Percentiles rank a stretch among this genome's conserved stretches.
Conservation (phyloP, 306 rosid genomes). For the Cucurbita moschata region DNA sequence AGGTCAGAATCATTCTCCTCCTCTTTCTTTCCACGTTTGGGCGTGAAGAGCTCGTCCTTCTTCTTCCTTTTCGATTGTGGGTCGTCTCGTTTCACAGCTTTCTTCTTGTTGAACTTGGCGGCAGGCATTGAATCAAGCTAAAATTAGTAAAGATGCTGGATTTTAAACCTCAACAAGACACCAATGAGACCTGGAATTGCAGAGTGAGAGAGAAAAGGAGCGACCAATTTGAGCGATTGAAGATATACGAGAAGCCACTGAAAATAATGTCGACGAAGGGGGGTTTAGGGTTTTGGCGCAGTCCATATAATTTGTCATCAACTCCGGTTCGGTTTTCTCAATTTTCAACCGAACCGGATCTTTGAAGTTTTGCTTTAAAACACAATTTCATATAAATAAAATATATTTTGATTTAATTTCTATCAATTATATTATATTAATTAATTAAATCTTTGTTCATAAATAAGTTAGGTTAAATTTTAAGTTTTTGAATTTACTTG, state of each 20-base stretch:
- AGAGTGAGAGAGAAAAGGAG: not conserved
- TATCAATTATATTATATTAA: too few relatives aligned
- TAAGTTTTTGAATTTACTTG: too few relatives aligned
- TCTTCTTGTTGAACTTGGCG: conserved; percentile 23
- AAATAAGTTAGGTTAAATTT: too few relatives aligned
- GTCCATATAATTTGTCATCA: not conserved
- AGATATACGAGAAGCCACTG: too few relatives aligned
- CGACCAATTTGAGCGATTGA: not conserved
- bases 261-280: too few relatives aligned
- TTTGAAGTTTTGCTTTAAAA: too few relatives aligned
- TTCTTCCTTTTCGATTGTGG: conserved; percentile 24
- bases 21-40: conserved; percentile 16
- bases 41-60: conserved; percentile 20
- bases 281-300: not conserved
- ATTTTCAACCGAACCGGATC: too few relatives aligned
- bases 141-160: not conserved
- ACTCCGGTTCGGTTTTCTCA: not conserved
- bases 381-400: too few relatives aligned
- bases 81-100: conserved; percentile 14
- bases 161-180: not conserved
- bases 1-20: conserved; percentile 14
- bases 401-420: too few relatives aligned
- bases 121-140: conserved; percentile 23
- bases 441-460: too few relatives aligned
- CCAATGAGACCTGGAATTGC: not conserved